Evolutionary conservation across 331 rosid species (phyloP).

Genomic region (Arachis monticola): DNA sequence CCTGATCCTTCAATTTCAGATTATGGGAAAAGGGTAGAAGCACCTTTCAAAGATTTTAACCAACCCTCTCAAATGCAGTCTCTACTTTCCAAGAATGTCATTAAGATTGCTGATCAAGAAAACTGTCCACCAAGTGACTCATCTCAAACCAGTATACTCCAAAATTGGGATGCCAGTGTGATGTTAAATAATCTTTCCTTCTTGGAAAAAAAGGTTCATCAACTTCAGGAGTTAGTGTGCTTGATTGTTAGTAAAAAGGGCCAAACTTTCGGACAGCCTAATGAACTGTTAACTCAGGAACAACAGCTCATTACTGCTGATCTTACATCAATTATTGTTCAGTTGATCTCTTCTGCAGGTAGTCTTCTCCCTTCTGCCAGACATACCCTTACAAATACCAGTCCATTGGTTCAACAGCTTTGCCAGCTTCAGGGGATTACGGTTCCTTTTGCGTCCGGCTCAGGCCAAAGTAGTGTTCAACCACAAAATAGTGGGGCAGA

Average conservation of each 20-base stretch:
- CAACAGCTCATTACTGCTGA: constrained; percentile 80
- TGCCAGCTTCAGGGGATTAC: constrained; percentile 48
- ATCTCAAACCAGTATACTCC: constrained; percentile 43
- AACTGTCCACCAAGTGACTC: constrained; percentile 45
- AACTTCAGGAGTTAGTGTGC: constrained; percentile 77
- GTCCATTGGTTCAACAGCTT: constrained; percentile 52
- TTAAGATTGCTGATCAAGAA: constrained; percentile 45
- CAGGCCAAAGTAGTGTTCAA: constrained; percentile 44
- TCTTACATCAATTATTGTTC: constrained; percentile 78
- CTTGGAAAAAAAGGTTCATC: constrained; percentile 74
- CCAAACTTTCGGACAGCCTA: constrained; percentile 52
- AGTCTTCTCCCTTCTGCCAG: constrained; percentile 72
- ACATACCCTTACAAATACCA: constrained; percentile 45
- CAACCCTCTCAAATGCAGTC: constrained; percentile 47
- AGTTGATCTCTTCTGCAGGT: constrained; percentile 83
- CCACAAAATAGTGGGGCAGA: constrained; percentile 43
- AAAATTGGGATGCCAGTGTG: constrained; percentile 70
- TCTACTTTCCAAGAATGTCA: constrained; percentile 40
- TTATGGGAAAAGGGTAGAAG: constrained; percentile 51
- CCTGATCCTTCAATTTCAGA: constrained; percentile 51
- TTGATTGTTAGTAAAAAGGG: constrained; percentile 60
- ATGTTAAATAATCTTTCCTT: constrained; percentile 70
- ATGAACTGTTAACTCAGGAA: constrained; percentile 67
- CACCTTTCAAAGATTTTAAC: constrained; percentile 53
- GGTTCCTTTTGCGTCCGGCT: constrained; percentile 49